These are phyloP conservation scores for Leptodermis oblonga DNA, from an alignment of 257 asterid genomes.

Conservation along the genomic window DNA sequence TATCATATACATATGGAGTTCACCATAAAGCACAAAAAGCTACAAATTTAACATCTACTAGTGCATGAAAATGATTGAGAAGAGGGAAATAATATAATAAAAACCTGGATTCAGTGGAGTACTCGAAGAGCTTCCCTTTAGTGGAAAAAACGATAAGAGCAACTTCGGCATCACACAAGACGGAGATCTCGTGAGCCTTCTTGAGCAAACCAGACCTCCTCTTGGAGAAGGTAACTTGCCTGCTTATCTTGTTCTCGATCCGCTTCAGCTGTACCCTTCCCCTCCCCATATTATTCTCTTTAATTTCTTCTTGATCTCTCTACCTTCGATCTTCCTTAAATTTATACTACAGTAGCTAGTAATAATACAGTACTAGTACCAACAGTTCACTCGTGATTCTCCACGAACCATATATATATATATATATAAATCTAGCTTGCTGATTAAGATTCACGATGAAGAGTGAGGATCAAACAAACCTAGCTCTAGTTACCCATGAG, in stretches of 20 bases:
- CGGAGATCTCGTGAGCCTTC: conserved; percentile 84
- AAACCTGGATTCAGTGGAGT: conserved; percentile 55
- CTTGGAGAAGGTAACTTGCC: conserved; percentile 79
- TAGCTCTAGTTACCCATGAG: background rate
- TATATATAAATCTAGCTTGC: too few species aligned
- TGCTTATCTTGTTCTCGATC: conserved; percentile 76
- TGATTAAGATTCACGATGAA: background rate
- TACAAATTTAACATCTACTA: too few species aligned
- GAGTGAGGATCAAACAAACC: background rate
- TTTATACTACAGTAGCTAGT: too few species aligned
- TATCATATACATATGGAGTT: background rate
- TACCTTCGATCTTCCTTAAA: background rate
- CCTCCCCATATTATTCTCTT: conserved; percentile 58
- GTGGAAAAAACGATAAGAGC: conserved; percentile 67
- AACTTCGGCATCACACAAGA: conserved; percentile 70
- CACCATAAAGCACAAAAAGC: background rate
- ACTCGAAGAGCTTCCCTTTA: conserved; percentile 64
- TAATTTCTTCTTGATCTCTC: background rate
- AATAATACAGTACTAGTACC: background rate
- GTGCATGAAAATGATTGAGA: too few species aligned
- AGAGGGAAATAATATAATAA: background rate
- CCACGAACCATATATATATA: too few species aligned
- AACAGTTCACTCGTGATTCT: background rate
- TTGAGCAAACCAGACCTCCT: conserved; percentile 62
- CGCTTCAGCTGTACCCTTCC: conserved; percentile 69